Evolutionary conservation across 2,329 filamentous ascomycete species (phyloP), one percentile per base, ranked within the genome.

Genomic region (Trichoderma aggressivum): DNA sequence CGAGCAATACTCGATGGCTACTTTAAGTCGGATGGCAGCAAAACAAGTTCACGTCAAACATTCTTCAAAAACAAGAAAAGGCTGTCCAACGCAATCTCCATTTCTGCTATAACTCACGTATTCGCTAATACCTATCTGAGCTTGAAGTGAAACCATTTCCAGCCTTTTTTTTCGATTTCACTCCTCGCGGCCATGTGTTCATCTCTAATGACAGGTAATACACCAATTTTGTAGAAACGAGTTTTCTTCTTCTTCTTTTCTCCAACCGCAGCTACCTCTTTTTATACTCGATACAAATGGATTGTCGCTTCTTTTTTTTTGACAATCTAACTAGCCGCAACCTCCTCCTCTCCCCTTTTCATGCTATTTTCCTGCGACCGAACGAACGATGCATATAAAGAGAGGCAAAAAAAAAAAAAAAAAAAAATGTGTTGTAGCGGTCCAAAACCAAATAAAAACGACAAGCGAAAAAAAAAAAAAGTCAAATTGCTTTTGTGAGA

Each of bases 211-310:
- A 50, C 18, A 50, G n/a, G n/a, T 21, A 50, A 47, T 21, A 21
- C 43, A 24, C n/a, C 43, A 50, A 24, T 55, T 65, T 55, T 26
- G 24, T 24, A 55, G 34, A 62, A 28, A 28, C 12, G 39, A 21
- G 10, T 50, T 34, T 30, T 39, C 18, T 62, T 62, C 21, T 32
- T 43, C 18, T 16, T 14, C 47, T 63, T 10, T 14, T 39, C 32
- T 53, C n/a, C 39, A 43, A 36, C 32, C 34, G 32, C 63, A 43
- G 30, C 50, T 30, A 43, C 10, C 39, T 43, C 39, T 32, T 30
- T n/a, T 53, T 34, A 36, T 69, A 68, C 56, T 47, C 36, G 65
- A 61, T 61, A 69, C 56, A 69, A 28, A 69, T 14, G n/a, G n/a
- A 61, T 69, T 50, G 55, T 26, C 39, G 7, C 8, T 50, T 34